Conservation (phyloP, 2,329 filamentous ascomycete species). For the Nigrograna mackinnonii region DNA sequence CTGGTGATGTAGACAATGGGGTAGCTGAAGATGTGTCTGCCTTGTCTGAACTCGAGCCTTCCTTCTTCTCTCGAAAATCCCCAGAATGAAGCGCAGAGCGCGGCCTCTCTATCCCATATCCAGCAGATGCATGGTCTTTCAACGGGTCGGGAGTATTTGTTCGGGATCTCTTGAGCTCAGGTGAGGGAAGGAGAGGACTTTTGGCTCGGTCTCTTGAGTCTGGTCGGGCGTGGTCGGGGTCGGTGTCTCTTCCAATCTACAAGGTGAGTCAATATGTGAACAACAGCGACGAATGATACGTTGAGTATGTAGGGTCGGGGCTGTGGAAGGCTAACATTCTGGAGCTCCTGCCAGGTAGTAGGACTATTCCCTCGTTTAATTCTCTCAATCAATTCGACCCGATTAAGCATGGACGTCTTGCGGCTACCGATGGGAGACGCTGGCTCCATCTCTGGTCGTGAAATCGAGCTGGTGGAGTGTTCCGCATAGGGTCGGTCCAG, state of each 20-base stretch:
- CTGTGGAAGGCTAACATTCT: conserved; percentile 52
- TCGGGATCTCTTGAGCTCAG: conserved; percentile 39
- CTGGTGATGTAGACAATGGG: conserved; percentile 54
- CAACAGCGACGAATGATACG: neutral
- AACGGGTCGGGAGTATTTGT: conserved; percentile 27
- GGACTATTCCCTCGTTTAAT: conserved; percentile 80
- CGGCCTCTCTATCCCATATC: conserved; percentile 74
- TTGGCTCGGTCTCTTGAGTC: conserved; percentile 29
- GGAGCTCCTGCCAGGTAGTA: conserved; percentile 66
- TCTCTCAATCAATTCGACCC: conserved; percentile 79
- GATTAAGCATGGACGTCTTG: conserved; percentile 52
- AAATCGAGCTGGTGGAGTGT: conserved; percentile 4
- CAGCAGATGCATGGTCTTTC: conserved; percentile 29
- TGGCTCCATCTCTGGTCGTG: conserved; percentile 11
- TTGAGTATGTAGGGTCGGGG: too few species aligned
- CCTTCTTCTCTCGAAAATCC: conserved; percentile 59
- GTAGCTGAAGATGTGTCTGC: conserved; percentile 12
- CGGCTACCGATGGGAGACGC: conserved; percentile 22
- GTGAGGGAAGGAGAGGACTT: conserved; percentile 38
- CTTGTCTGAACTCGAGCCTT: conserved; percentile 19
- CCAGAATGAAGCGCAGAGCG: conserved; percentile 71
- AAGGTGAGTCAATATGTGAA: conserved; percentile 13
- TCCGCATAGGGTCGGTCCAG: conserved; percentile 11
- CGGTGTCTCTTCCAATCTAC: too few species aligned
- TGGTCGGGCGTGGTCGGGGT: neutral